Evolutionary conservation across 1,284 basidiomycete genomes (phyloP).

Genomic region (Heterobasidion irregulare): DNA sequence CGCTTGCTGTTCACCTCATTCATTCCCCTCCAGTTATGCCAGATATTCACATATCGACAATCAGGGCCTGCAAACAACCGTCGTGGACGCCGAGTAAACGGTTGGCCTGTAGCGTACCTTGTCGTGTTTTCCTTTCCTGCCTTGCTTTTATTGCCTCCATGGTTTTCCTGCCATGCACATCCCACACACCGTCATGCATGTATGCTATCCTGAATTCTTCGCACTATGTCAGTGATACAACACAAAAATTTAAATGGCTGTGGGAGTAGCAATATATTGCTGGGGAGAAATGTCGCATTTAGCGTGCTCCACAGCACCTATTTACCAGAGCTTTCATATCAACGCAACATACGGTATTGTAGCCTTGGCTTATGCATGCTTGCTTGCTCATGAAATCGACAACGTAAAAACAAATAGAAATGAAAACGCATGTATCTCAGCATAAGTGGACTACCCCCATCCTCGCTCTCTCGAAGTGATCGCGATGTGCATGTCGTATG

Average conservation of each 20-base stretch:
- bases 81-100: slow-evolving; percentile 67
- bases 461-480: not conserved
- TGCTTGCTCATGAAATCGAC: not conserved
- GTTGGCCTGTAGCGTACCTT: not conserved
- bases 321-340: not conserved
- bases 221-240: not conserved
- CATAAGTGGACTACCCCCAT: not conserved
- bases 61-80: slow-evolving; percentile 76
- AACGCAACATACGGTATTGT: not conserved
- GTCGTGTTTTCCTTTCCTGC: not conserved
- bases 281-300: not conserved
- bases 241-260: not conserved
- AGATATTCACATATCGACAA: not conserved
- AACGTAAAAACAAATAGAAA: not conserved
- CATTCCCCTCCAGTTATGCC: not conserved
- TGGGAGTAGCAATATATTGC: not conserved
- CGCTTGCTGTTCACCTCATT: slow-evolving; percentile 13
- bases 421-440: not conserved
- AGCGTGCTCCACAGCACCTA: too few relatives aligned
- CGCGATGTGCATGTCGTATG: not conserved
- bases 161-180: not conserved
- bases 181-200: slow-evolving; percentile 7
- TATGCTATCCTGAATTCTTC: slow-evolving; percentile 2
- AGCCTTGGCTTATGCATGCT: not conserved
- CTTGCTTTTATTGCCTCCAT: slow-evolving; percentile 1